phyloP scores from a whole-genome alignment of 139 green algal species.

The Picochlorum costavermella region DNA sequence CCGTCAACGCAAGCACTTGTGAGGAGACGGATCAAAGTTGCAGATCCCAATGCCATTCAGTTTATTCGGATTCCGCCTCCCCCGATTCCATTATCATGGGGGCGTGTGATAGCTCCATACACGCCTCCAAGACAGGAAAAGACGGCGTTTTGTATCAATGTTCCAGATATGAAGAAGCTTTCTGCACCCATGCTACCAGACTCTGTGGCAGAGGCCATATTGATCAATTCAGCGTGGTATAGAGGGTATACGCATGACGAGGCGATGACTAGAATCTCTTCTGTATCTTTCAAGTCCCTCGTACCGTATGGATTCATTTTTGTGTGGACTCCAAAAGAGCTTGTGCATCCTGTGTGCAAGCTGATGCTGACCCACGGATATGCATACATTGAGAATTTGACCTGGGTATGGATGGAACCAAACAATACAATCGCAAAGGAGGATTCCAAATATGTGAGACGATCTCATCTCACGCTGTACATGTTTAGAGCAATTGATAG shows the following conservation, averaged over 20 bases:
- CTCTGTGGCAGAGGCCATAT: constrained; percentile 24
- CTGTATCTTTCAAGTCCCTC: constrained; percentile 54
- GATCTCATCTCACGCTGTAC: constrained; percentile 76
- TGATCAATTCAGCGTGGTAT: constrained; percentile 60
- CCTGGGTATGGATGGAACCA: constrained; percentile 70
- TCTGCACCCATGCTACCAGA: not conserved
- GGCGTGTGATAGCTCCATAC: constrained; percentile 60
- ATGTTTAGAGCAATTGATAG: constrained; percentile 64
- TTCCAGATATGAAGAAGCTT: not conserved
- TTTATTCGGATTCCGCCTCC: constrained; percentile 48
- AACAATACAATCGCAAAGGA: constrained; percentile 55
- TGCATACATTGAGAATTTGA: constrained; percentile 88
- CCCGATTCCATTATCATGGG: constrained; percentile 75
- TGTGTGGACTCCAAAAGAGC: constrained; percentile 70
- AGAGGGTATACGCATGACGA: not conserved
- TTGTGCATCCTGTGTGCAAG: constrained; percentile 37
- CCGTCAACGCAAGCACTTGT: constrained; percentile 60
- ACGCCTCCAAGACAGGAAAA: constrained; percentile 12
- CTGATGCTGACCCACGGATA: constrained; percentile 55
- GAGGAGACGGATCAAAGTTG: constrained; percentile 33
- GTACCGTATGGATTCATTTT: constrained; percentile 80
- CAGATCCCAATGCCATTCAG: constrained; percentile 34
- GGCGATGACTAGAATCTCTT: constrained; percentile 19
- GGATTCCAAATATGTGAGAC: constrained; percentile 25
- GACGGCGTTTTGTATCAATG: not conserved